Base-by-base conservation (phyloP, 2,329 filamentous ascomycete species). In the Cordyceps fumosorosea region DNA sequence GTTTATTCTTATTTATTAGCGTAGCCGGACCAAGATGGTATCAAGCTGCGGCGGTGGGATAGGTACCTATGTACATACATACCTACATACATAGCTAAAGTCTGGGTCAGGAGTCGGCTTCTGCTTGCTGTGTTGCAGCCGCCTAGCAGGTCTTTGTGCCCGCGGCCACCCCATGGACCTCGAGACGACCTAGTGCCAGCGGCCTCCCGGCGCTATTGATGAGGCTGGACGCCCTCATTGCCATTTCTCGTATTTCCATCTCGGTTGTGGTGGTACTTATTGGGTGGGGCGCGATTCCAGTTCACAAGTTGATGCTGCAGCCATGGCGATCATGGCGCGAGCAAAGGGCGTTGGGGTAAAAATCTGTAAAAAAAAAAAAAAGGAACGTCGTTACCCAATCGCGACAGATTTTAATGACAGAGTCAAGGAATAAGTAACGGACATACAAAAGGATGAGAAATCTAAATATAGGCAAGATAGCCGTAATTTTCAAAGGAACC, bases 141-240 rank as follows among this genome's bases (percentile, higher is more conserved):
- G 18, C 40, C 20, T 32, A 20, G 52, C 22, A 55, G 45, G 45
- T 26, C 45, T 24, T 12, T 18, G 45, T 12, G 22, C 14, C 20
- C 22, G 45, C 16, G 45, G 22, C 45, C 22, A 2, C 14, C 45
- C 45, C 32, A 12, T 34, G 52, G 18, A 16, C 34, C n/a, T 48
- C 18, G 44, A 45, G n/a, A 18, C 26, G 16, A 22, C 18, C 14
- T 20, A 51, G 34, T 58, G 18, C 37, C 24, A 52, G 56, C 56
- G 56, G 56, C 56, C 56, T 59, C 56, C 34, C 45, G 12, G 32
- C 22, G 32, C 45, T 37, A 37, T 14, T 40, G 32, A 58, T 40
- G 47, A 32, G 56, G 56, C 56, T 59, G 56, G 42, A 59, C 16
- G 32, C 45, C 44, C 22, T n/a, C 56, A 50, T 51, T 42, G 32